A percentile compares a stretch with the other conserved stretches of the same genome.
These are phyloP conservation scores for Melastoma candidum DNA, from an alignment of 441 rosid genomes.

Conservation along the genomic window DNA sequence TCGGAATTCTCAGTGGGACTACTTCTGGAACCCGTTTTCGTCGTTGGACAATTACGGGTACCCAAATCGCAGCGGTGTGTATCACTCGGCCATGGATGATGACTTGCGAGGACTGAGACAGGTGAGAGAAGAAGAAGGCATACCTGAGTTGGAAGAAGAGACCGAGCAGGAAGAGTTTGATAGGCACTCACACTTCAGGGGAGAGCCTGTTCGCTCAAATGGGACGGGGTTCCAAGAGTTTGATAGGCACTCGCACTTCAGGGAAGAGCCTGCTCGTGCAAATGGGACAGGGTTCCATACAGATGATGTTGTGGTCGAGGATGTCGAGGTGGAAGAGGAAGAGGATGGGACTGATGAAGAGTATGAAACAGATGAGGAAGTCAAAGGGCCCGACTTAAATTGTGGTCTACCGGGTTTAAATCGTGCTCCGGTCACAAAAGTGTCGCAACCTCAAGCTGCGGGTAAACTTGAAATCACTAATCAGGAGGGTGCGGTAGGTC, in stretches of 20 bases:
- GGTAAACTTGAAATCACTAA: constrained; percentile 45
- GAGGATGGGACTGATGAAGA: constrained; percentile 27
- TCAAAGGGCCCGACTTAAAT: constrained; percentile 21
- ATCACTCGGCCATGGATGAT: constrained; percentile 59
- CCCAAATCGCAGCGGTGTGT: constrained; percentile 42
- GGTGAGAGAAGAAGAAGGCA: constrained; percentile 96
- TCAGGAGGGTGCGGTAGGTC: constrained; percentile 45
- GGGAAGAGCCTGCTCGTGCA: no score
- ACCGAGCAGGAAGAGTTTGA: constrained; percentile 47
- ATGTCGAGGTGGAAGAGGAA: constrained; percentile 30
- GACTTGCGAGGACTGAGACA: constrained; percentile 74
- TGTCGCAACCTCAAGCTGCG: constrained; percentile 35
- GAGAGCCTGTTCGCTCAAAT: constrained; percentile 24
- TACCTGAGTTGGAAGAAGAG: constrained; percentile 92
- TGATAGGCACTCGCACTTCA: no score
- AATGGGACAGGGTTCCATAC: constrained; percentile 11
- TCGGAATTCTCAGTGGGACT: constrained; percentile 89
- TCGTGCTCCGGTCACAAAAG: constrained; percentile 33
- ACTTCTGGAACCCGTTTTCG: constrained; percentile 96
- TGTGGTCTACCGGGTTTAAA: constrained; percentile 6
- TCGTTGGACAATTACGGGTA: constrained; percentile 76
- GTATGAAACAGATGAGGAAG: constrained; percentile 28
- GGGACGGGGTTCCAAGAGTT: not conserved
- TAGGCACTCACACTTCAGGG: constrained; percentile 19
- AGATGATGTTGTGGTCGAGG: constrained; percentile 81